These are phyloP conservation scores for Fusarium armeniacum DNA, from an alignment of 2,329 filamentous ascomycete species.

Conservation along the genomic window DNA sequence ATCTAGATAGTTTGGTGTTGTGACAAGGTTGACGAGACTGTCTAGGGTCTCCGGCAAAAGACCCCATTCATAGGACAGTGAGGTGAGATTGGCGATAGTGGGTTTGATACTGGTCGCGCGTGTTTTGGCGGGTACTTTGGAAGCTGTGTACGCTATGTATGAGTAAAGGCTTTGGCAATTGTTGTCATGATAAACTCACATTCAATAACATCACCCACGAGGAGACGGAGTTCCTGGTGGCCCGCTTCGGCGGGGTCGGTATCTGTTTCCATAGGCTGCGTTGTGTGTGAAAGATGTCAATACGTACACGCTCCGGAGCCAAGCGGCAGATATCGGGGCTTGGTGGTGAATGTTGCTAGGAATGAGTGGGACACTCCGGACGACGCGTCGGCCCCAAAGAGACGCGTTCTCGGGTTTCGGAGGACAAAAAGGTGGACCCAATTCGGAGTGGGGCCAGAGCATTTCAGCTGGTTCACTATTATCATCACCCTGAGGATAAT, in stretches of 20 bases:
- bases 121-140: conserved; percentile 74
- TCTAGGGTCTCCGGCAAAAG: conserved; percentile 72
- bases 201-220: conserved; percentile 57
- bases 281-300: not conserved
- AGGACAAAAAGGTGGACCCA: conserved; percentile 18
- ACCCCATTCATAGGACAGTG: conserved; percentile 76
- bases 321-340: conserved; percentile 24
- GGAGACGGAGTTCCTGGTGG: conserved; percentile 54
- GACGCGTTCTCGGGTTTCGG: conserved; percentile 42
- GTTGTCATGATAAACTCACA: conserved; percentile 41
- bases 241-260: conserved; percentile 48
- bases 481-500: too few relatives aligned
- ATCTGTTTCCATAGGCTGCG: conserved; percentile 31
- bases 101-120: conserved; percentile 73
- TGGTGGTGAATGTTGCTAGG: conserved; percentile 19
- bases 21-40: conserved; percentile 75
- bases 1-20: conserved; percentile 77
- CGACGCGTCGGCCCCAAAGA: conserved; percentile 40
- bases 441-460: conserved; percentile 26
- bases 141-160: conserved; percentile 58
- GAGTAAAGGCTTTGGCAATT: not conserved
- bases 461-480: not conserved
- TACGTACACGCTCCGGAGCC: conserved; percentile 20
- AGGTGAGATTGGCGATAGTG: conserved; percentile 73
- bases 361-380: conserved; percentile 40